Conservation (phyloP, 495 filamentous ascomycete genomes). For the Beverwykella pulmonaria region DNA sequence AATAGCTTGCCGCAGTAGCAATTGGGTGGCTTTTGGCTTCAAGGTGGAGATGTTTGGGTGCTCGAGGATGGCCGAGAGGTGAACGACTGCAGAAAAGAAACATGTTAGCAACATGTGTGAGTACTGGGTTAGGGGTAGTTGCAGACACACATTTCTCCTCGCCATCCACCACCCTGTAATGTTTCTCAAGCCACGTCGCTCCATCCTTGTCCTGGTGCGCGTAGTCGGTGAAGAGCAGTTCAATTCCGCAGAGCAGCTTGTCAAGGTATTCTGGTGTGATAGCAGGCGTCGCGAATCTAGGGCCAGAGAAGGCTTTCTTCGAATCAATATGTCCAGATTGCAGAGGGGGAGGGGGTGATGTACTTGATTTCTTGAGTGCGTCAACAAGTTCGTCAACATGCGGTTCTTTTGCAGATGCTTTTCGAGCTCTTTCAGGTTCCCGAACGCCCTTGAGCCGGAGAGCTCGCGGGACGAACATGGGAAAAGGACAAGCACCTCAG, state of each 20-base stretch:
- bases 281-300: constrained; percentile 8
- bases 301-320: constrained; percentile 7
- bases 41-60: constrained; percentile 40
- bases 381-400: not conserved
- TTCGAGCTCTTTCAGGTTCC: constrained; percentile 1
- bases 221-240: constrained; percentile 46
- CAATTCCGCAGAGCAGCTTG: constrained; percentile 42
- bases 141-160: constrained; percentile 41
- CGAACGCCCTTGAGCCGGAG: constrained; percentile 23
- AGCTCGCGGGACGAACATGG: constrained; percentile 46
- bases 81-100: constrained; percentile 42
- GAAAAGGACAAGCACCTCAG: not conserved
- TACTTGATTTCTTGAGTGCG: not conserved
- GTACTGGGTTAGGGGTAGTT: not conserved
- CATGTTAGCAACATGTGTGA: constrained; percentile 7
- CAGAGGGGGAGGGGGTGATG: not conserved
- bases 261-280: constrained; percentile 23
- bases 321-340: not conserved
- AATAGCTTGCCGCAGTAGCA: constrained; percentile 39
- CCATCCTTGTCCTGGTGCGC: constrained; percentile 35
- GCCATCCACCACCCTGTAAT: constrained; percentile 42
- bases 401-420: not conserved
- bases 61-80: constrained; percentile 46
- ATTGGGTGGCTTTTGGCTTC: constrained; percentile 42
- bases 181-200: constrained; percentile 41